Evolutionary conservation across 2,329 filamentous ascomycete genomes (phyloP), one percentile per base, ranked within the genome.

Genomic region (Colletotrichum endophyticum): DNA sequence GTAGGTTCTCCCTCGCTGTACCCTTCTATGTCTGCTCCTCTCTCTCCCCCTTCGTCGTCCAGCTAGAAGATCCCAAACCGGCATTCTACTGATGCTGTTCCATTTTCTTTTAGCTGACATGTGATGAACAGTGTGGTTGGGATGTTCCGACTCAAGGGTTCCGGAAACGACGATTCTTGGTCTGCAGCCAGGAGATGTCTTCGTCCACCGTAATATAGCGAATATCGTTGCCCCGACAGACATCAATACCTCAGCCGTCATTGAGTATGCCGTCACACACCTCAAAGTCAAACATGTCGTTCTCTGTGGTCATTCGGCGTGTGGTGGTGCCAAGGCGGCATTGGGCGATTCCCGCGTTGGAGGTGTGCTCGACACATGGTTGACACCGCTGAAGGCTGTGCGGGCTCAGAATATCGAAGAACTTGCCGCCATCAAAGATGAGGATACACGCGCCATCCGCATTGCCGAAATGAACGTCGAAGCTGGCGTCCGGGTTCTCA

Each of bases 151-250:
- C 87, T 95, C 93, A 53, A 94, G 95, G 78, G 93, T 95, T 79
- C 95, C 95, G 2, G 95, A 97, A 85, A 96, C 95, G 7, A 95
- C 93, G 66, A 90, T 98, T 81, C 90, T 96, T 32, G 93, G 94
- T 81, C 89, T 95, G 75, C 90, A 95, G 81, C 95, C 95, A 5
- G 95, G 95, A 75, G 95, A 98, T 81, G 93, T 98, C 79, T 98
- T 98, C 84, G 94, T 95, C 69, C 95, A 98, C 88, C 94, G 95
- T 83, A 98, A 98, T 88, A 96, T 98, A 84, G 95, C 95, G 85
- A 98, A 98, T 87, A 92, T 96, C 81, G 87, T 98, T 78, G 92
- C 92, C 73, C 88, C 92, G 25, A 92, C 92, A 80, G 95, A 98
- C 84, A 91, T 96, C 84, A 95, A 92, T 86, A 92, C 93, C 39